phyloP scores from a whole-genome alignment of 2,329 filamentous ascomycete genomes.

The Didymella keratinophila region DNA sequence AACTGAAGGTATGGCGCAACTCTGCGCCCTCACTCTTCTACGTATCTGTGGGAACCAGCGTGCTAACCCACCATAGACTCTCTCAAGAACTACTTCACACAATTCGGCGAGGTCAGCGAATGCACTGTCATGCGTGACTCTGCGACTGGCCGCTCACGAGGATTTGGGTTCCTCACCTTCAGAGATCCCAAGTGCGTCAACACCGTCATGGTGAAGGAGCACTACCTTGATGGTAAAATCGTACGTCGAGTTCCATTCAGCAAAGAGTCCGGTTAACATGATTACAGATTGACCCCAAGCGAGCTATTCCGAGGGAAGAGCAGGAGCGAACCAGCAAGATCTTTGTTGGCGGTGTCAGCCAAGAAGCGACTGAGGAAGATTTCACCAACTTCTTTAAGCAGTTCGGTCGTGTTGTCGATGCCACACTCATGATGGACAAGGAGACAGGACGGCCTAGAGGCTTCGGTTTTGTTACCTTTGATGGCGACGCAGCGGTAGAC shows the following conservation, averaged over 20 bases:
- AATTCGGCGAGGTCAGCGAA: constrained; percentile 96
- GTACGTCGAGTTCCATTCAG: constrained; percentile 65
- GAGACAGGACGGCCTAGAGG: constrained; percentile 96
- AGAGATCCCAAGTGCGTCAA: constrained; percentile 98
- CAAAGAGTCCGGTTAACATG: constrained; percentile 28
- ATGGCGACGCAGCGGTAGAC: constrained; percentile 93
- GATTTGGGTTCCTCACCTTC: constrained; percentile 97
- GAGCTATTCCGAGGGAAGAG: constrained; percentile 95
- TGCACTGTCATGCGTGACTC: constrained; percentile 99
- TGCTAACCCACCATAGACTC: constrained; percentile 71
- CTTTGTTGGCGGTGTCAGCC: constrained; percentile 96
- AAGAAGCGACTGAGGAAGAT: constrained; percentile 94
- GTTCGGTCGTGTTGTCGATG: constrained; percentile 95
- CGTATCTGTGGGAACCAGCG: neutral
- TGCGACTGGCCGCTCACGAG: constrained; percentile 88
- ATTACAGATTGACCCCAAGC: constrained; percentile 90
- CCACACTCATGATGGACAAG: constrained; percentile 99
- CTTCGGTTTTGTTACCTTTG: constrained; percentile 98
- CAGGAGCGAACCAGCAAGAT: constrained; percentile 99
- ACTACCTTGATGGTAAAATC: constrained; percentile 97
- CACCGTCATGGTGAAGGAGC: constrained; percentile 99
- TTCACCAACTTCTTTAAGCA: constrained; percentile 97
- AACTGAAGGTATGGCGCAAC: constrained; percentile 83
- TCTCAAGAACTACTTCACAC: constrained; percentile 93
- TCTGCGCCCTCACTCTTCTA: neutral